Conservation (phyloP, 306 rosid genomes). For the Cicer pinnatifidum region DNA sequence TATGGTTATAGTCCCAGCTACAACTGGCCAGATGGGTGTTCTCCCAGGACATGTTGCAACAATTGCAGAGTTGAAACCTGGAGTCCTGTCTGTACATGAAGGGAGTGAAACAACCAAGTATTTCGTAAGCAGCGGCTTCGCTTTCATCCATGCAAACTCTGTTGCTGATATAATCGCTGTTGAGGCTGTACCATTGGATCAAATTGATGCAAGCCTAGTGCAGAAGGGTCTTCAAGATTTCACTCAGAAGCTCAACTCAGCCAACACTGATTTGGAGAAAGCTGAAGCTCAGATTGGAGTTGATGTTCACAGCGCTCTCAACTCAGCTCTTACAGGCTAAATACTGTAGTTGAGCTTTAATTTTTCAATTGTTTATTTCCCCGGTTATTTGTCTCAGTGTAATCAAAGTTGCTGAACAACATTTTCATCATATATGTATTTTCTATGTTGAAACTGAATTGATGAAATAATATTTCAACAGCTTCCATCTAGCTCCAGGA, state of each 20-base stretch:
- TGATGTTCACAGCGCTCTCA: slow-evolving; percentile 88
- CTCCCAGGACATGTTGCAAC: slow-evolving; percentile 99
- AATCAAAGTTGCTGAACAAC: slow-evolving; percentile 49
- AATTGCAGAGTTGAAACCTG: slow-evolving; percentile 97
- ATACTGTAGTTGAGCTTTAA: slow-evolving; percentile 43
- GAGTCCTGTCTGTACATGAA: slow-evolving; percentile 81
- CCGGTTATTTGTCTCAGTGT: slow-evolving; percentile 53
- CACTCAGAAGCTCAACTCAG: slow-evolving; percentile 90
- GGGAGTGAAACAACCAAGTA: slow-evolving; percentile 78
- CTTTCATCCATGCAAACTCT: slow-evolving; percentile 90
- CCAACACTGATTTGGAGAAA: slow-evolving; percentile 92
- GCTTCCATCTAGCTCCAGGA: slow-evolving; percentile 50
- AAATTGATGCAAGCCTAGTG: slow-evolving; percentile 70
- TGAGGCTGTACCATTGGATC: slow-evolving; percentile 89
- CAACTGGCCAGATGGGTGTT: slow-evolving; percentile 98
- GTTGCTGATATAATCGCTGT: slow-evolving; percentile 81
- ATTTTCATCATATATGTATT: slow-evolving; percentile 39
- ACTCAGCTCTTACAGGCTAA: slow-evolving; percentile 76
- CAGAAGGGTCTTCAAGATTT: slow-evolving; percentile 96
- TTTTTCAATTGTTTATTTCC: slow-evolving; percentile 40
- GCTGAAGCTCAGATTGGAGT: slow-evolving; percentile 99
- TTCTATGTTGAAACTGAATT: slow-evolving; percentile 56
- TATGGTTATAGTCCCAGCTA: slow-evolving; percentile 94
- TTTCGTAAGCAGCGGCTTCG: slow-evolving; percentile 92
- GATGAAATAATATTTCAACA: slow-evolving; percentile 56